Percentiles rank a stretch among this genome's conserved stretches.
Conservation (phyloP, 306 rosid species). For the Coriaria nepalensis region DNA sequence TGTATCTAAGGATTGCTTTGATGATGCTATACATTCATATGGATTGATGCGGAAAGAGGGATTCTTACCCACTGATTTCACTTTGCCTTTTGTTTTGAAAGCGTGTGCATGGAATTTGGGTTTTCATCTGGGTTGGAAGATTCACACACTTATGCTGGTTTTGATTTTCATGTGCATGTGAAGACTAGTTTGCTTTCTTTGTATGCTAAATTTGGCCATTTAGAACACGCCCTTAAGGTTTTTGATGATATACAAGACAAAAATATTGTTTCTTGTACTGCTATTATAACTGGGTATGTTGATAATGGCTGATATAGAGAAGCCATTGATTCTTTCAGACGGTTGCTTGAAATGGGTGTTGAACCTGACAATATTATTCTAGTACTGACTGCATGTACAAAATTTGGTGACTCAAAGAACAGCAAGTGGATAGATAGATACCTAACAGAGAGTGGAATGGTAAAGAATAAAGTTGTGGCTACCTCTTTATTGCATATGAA, state of each 20-base stretch:
- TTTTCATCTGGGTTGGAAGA: conserved; percentile 25
- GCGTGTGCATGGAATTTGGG: conserved; percentile 39
- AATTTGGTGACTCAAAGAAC: conserved; percentile 33
- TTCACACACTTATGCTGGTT: conserved; percentile 49
- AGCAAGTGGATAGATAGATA: conserved; percentile 54
- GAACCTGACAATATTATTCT: conserved; percentile 47
- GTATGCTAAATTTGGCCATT: conserved; percentile 32
- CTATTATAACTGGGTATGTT: conserved; percentile 43
- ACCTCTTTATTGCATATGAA: conserved; percentile 59
- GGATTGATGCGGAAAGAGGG: conserved; percentile 28
- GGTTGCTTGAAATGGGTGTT: conserved; percentile 46
- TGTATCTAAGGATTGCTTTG: conserved; percentile 36
- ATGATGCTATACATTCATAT: conserved; percentile 24
- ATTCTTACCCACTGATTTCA: conserved; percentile 29
- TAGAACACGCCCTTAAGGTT: conserved; percentile 31
- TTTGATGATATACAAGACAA: conserved; percentile 44
- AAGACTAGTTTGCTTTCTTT: conserved; percentile 36
- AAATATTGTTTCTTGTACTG: conserved; percentile 60
- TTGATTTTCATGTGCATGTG: conserved; percentile 45
- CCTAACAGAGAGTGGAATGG: conserved; percentile 29
- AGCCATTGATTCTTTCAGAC: conserved; percentile 36
- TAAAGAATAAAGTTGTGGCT: conserved; percentile 39
- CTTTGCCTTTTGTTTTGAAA: conserved; percentile 53
- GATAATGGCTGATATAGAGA: conserved; percentile 24
- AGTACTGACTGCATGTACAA: conserved; percentile 41